Evolutionary conservation across 352 stramenopile species (phyloP), one percentile per base, ranked within the genome.

Genomic region (Phytopythium aichiense): DNA sequence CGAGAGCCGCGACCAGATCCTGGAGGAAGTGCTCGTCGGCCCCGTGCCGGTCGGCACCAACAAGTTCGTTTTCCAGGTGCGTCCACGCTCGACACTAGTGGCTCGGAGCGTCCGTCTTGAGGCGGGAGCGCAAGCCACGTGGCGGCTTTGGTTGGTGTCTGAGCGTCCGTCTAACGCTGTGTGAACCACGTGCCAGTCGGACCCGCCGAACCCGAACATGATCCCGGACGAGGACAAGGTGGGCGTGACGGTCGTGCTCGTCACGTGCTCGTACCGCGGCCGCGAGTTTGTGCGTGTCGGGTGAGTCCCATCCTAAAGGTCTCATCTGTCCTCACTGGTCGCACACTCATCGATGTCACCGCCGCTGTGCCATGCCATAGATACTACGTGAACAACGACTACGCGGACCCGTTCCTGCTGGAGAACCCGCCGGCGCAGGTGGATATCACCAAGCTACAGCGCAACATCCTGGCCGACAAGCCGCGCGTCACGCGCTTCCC

Each of bases 301-400:
- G 37, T 81, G 77, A 56, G 58, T 69, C 25, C 28, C 18, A 30
- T 43, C 25, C 25, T 30, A 1, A 30, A 30, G 25, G 25, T 30
- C 1, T 30, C 25, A 30, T 30, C 25, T 30, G 25, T 42, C 8
- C 37, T 60, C 9, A 22, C 23, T 42, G 20, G 15, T 23, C 8
- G 25, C 31, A 23, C 42, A 46, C 35, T 45, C 4, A 45, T 45
- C 15, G 16, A 45, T 45, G 1, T 45, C 7, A 1, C 15, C 11
- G 4, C 1, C 33, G 38, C 38, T 45, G 38, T n/a, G 18, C 18
- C 15, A 48, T 13, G 15, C 13, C 20, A 16, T 16, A 92, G 92
- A 13, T 99, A 99, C 81, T 99, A 99, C 77, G 97, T 99, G 28
- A 99, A 99, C 73, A 99, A 99, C 77, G 97, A 99, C 84, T 99